phyloP scores from a whole-genome alignment of 2,329 filamentous ascomycete species.

The Didymella pomorum region DNA sequence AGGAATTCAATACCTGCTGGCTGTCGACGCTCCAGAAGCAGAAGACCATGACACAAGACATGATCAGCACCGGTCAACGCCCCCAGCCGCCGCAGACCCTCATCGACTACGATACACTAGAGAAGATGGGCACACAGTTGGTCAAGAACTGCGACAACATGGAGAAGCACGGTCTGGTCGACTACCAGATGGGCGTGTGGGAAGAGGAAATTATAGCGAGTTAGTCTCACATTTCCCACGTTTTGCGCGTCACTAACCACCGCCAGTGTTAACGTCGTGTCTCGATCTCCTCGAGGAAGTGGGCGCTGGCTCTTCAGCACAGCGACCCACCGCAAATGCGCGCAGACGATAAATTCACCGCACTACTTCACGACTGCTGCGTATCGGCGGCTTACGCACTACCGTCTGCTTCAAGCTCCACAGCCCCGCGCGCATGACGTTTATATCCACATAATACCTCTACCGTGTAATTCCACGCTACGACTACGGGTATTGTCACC shows the following conservation, averaged over 20 bases:
- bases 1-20: conserved; percentile 95
- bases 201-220: conserved; percentile 89
- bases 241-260: conserved; percentile 21
- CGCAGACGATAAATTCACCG: conserved; percentile 44
- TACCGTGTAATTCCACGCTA: conserved; percentile 11
- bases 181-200: conserved; percentile 97
- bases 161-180: conserved; percentile 91
- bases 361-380: conserved; percentile 6
- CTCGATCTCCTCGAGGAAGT: conserved; percentile 61
- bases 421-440: conserved; percentile 13
- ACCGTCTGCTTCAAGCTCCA: conserved; percentile 22
- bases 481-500: conserved; percentile 14
- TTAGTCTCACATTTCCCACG: conserved; percentile 58
- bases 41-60: conserved; percentile 72
- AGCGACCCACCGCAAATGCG: conserved; percentile 42
- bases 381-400: background rate
- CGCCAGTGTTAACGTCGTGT: conserved; percentile 61
- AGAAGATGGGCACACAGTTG: conserved; percentile 82
- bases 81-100: conserved; percentile 68
- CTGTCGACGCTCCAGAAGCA: conserved; percentile 83
- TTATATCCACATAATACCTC: conserved; percentile 24
- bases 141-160: conserved; percentile 84
- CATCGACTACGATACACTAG: conserved; percentile 72
- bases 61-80: conserved; percentile 66
- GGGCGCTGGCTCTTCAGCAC: conserved; percentile 42